Percentiles rank a stretch among this genome's conserved stretches.
These are phyloP conservation scores for Solanum hybrid DNA, from an alignment of 305 asterid genomes.

Conservation along the genomic window DNA sequence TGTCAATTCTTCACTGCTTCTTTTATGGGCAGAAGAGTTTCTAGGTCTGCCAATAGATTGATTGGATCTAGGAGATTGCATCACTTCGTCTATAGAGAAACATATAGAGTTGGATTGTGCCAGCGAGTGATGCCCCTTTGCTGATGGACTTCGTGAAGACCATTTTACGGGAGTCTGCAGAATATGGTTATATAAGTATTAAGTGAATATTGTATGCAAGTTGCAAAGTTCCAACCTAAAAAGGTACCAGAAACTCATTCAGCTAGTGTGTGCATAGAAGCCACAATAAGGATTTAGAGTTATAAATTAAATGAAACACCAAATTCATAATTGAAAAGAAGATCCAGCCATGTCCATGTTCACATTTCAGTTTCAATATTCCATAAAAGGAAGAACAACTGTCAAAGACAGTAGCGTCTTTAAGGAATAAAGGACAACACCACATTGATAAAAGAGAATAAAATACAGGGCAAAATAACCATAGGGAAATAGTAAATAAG, in stretches of 20 bases:
- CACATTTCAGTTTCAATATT: neutral
- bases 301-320: neutral
- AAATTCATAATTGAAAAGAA: neutral
- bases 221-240: neutral
- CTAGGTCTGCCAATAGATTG: slow-evolving; percentile 24
- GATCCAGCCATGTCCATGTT: neutral
- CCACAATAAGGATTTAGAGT: neutral
- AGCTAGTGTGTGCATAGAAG: neutral
- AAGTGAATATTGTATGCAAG: neutral
- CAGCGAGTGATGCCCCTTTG: slow-evolving; percentile 18
- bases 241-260: neutral
- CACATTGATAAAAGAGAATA: neutral
- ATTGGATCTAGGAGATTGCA: slow-evolving; percentile 29
- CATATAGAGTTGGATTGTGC: neutral
- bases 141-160: slow-evolving; percentile 31
- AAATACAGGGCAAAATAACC: neutral
- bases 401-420: neutral
- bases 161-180: slow-evolving; percentile 38
- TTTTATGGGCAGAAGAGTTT: slow-evolving; percentile 38
- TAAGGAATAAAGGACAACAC: neutral
- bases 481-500: neutral
- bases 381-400: neutral
- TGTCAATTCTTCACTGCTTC: slow-evolving; percentile 33
- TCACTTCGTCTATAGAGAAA: slow-evolving; percentile 3
- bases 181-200: neutral